These are phyloP conservation scores for Naganishia liquefaciens DNA, from an alignment of 1,284 basidiomycete genomes.

Conservation along the genomic window DNA sequence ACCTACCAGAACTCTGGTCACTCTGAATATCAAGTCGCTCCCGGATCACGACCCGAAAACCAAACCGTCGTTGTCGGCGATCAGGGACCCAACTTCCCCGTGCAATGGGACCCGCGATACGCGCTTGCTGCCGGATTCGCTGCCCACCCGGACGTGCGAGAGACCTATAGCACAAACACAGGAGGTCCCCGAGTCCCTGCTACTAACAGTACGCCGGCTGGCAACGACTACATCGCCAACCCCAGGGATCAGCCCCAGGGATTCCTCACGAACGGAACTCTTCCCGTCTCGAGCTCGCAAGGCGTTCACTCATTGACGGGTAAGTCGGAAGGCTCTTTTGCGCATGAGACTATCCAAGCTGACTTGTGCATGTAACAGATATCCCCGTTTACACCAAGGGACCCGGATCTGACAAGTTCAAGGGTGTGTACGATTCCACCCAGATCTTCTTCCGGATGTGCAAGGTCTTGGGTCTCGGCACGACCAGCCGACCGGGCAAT, in stretches of 20 bases:
- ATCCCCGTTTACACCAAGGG: conserved; percentile 55
- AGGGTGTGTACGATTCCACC: conserved; percentile 48
- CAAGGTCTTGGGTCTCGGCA: conserved; percentile 46
- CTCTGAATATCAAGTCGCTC: conserved; percentile 38
- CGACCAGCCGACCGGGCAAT: conserved; percentile 7
- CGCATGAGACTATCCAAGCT: neutral
- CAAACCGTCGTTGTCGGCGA: conserved; percentile 42
- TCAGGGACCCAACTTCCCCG: conserved; percentile 52
- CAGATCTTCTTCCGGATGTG: conserved; percentile 53
- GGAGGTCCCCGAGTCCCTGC: conserved; percentile 49
- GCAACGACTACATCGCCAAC: conserved; percentile 48
- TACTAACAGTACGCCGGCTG: conserved; percentile 37
- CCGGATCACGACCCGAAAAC: conserved; percentile 41
- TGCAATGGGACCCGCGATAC: conserved; percentile 52
- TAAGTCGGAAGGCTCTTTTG: neutral
- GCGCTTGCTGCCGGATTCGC: conserved; percentile 43
- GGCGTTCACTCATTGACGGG: conserved; percentile 50
- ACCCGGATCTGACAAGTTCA: conserved; percentile 50
- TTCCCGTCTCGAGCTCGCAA: conserved; percentile 44
- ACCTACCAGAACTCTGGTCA: conserved; percentile 42
- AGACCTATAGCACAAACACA: conserved; percentile 45
- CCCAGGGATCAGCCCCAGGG: conserved; percentile 49
- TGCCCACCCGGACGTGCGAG: conserved; percentile 50
- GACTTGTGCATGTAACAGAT: conserved; percentile 36
- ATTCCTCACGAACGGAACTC: conserved; percentile 51